These are phyloP conservation scores for Teunomyces lycoperdinae DNA, from an alignment of 805 yeast species.

Conservation along the genomic window DNA sequence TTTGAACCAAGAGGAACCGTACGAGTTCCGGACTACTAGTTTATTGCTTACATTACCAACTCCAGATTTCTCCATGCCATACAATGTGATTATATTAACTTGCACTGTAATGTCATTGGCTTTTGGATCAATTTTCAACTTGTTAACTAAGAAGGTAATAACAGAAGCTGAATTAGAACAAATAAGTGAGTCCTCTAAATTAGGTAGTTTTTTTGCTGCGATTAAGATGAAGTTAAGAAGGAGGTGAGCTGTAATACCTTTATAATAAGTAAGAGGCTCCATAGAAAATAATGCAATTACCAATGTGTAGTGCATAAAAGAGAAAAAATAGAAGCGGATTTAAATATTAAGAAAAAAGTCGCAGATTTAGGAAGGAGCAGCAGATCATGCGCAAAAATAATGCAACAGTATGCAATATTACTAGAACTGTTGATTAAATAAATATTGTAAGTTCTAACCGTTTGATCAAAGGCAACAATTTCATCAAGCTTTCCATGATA, in stretches of 20 bases:
- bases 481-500: slow-evolving; percentile 10
- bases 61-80: slow-evolving; percentile 98
- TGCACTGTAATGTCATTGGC: slow-evolving; percentile 91
- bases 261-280: background rate
- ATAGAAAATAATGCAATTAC: too few relatives aligned
- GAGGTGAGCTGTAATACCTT: background rate
- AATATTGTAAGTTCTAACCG: slow-evolving; percentile 6
- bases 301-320: background rate
- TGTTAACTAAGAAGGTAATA: slow-evolving; percentile 69
- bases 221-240: background rate
- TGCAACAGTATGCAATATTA: too few relatives aligned
- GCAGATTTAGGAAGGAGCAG: too few relatives aligned
- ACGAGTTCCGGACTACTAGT: slow-evolving; percentile 79
- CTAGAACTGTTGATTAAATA: too few relatives aligned
- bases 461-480: slow-evolving; percentile 8
- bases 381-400: too few relatives aligned
- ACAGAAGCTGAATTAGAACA: slow-evolving; percentile 67
- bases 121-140: slow-evolving; percentile 82
- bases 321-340: too few relatives aligned
- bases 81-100: slow-evolving; percentile 90
- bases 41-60: slow-evolving; percentile 84
- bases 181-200: slow-evolving; percentile 11
- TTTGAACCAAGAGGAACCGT: slow-evolving; percentile 25
- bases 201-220: background rate
- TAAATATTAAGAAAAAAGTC: too few relatives aligned